phyloP scores from a whole-genome alignment of 768 basidiomycete genomes.

The Xerocomus spinulosus region DNA sequence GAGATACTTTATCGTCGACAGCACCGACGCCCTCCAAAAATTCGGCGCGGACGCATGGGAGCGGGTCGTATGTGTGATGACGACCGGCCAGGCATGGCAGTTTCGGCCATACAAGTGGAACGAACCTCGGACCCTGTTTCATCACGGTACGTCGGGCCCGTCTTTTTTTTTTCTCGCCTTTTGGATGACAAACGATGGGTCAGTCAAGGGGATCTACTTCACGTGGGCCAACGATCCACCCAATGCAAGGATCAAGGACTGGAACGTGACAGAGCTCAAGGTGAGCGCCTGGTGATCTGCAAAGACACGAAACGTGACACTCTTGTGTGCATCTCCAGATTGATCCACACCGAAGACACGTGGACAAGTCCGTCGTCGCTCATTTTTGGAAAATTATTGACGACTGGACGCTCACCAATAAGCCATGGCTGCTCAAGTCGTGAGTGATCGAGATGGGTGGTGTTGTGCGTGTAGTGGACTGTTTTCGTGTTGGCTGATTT shows the following conservation, averaged over 20 bases:
- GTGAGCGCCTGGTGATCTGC: conserved; percentile 37
- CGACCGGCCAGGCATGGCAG: conserved; percentile 98
- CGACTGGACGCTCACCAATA: conserved; percentile 75
- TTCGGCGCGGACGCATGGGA: conserved; percentile 95
- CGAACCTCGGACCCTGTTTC: conserved; percentile 87
- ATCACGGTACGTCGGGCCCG: conserved; percentile 63
- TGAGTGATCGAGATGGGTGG: conserved; percentile 15
- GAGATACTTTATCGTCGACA: conserved; percentile 86
- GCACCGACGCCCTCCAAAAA: conserved; percentile 86
- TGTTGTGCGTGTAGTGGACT: background rate
- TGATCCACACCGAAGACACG: conserved; percentile 82
- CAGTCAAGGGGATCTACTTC: conserved; percentile 94
- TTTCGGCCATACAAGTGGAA: conserved; percentile 97
- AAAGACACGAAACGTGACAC: background rate
- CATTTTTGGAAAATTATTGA: conserved; percentile 95
- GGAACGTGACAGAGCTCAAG: conserved; percentile 96
- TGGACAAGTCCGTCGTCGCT: conserved; percentile 91
- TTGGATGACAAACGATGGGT: background rate
- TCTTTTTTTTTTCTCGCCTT: background rate
- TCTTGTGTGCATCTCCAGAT: conserved; percentile 49
- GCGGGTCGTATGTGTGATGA: conserved; percentile 95
- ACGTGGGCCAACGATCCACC: conserved; percentile 92
- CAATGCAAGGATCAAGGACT: conserved; percentile 85
- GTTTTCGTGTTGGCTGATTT: background rate
- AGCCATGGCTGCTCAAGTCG: conserved; percentile 64